Evolutionary conservation across 805 yeast genomes (phyloP).

Genomic region (Hanseniaspora thailandica): DNA sequence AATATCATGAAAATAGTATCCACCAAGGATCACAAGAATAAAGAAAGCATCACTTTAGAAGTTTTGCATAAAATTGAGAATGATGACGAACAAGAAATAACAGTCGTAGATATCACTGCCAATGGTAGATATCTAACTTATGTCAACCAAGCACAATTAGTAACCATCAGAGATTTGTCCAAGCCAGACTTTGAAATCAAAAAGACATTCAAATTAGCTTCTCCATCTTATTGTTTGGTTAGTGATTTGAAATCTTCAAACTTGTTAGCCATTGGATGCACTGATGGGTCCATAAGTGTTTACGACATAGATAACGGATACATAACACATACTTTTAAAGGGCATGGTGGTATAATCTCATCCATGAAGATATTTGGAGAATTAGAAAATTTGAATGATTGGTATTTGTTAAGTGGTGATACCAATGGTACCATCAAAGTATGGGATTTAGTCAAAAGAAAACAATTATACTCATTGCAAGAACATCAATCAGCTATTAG

Average conservation of each 20-base stretch:
- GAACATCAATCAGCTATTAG: slow-evolving; percentile 82
- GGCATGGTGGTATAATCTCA: slow-evolving; percentile 84
- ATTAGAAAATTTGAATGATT: slow-evolving; percentile 44
- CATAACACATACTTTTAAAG: slow-evolving; percentile 79
- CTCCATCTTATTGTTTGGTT: slow-evolving; percentile 72
- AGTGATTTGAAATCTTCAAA: slow-evolving; percentile 66
- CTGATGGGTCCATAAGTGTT: slow-evolving; percentile 83
- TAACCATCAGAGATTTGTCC: slow-evolving; percentile 44
- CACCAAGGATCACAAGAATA: slow-evolving; percentile 32
- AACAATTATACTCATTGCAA: slow-evolving; percentile 46
- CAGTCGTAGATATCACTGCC: slow-evolving; percentile 65
- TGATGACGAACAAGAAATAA: slow-evolving; percentile 67
- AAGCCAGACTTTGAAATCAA: slow-evolving; percentile 30
- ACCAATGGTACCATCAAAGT: slow-evolving; percentile 45
- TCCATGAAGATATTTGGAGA: slow-evolving; percentile 66
- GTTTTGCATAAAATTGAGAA: slow-evolving; percentile 51
- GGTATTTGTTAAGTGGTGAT: slow-evolving; percentile 71
- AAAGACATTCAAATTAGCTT: slow-evolving; percentile 48
- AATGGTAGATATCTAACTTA: slow-evolving; percentile 60
- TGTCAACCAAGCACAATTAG: slow-evolving; percentile 72
- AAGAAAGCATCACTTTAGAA: slow-evolving; percentile 7
- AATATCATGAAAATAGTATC: slow-evolving; percentile 53
- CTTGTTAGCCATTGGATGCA: slow-evolving; percentile 82
- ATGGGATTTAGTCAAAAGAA: slow-evolving; percentile 62
- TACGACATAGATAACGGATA: slow-evolving; percentile 86